Evolutionary conservation across 1,139 yeast genomes (phyloP).

Genomic region (Zygotorulaspora mrakii): DNA sequence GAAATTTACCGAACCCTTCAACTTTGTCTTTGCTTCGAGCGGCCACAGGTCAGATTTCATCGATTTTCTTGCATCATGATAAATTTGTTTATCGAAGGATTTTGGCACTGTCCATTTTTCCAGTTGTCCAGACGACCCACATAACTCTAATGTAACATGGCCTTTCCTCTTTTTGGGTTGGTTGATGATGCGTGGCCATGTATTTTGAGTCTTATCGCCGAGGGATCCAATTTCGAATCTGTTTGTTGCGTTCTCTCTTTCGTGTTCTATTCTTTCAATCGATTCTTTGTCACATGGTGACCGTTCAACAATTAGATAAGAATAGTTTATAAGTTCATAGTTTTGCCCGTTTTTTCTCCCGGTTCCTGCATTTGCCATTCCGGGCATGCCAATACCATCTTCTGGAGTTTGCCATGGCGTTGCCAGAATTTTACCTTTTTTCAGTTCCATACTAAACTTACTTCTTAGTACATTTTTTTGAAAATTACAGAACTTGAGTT

Average conservation of each 20-base stretch:
- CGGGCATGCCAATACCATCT: conserved; percentile 49
- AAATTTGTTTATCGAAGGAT: conserved; percentile 67
- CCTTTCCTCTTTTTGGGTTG: conserved; percentile 78
- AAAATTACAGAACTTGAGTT: conserved; percentile 72
- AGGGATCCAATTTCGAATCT: conserved; percentile 23
- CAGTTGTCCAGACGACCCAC: conserved; percentile 72
- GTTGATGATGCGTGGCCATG: conserved; percentile 72
- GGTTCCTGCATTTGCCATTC: conserved; percentile 48
- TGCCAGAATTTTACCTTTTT: conserved; percentile 73
- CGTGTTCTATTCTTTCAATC: conserved; percentile 29
- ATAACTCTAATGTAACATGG: conserved; percentile 75
- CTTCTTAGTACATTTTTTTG: conserved; percentile 75
- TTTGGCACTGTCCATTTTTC: conserved; percentile 89
- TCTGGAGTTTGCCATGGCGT: conserved; percentile 64
- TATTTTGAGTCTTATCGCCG: conserved; percentile 38
- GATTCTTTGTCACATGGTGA: conserved; percentile 38
- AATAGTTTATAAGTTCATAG: conserved; percentile 68
- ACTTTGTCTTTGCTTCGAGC: conserved; percentile 64
- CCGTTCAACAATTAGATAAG: conserved; percentile 73
- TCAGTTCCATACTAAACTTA: conserved; percentile 68
- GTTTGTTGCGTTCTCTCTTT: conserved; percentile 26
- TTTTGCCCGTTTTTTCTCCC: conserved; percentile 77
- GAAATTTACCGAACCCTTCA: conserved; percentile 33
- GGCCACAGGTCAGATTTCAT: conserved; percentile 89
- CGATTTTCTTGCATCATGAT: conserved; percentile 88